A percentile compares a stretch with the other conserved stretches of the same genome.
phyloP scores from a whole-genome alignment of 768 basidiomycete species.

The Tricholoma terreum region DNA sequence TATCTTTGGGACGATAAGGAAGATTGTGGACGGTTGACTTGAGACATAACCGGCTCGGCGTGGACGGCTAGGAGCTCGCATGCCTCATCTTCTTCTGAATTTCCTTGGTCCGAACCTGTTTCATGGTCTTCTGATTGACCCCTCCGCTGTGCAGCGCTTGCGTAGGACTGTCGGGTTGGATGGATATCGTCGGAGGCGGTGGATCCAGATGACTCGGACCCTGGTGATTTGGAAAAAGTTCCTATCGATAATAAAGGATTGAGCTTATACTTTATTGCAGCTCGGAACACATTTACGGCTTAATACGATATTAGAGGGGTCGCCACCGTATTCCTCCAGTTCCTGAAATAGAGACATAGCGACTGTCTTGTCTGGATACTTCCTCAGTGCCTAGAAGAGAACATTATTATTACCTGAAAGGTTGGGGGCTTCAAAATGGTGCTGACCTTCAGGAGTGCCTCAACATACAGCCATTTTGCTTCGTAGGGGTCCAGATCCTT shows the following conservation, averaged over 20 bases:
- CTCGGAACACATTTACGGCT: conserved; percentile 47
- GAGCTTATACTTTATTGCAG: not conserved
- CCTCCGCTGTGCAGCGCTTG: conserved; percentile 17
- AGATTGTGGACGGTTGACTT: conserved; percentile 63
- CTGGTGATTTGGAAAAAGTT: conserved; percentile 45
- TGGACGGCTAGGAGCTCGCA: conserved; percentile 36
- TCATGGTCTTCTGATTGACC: conserved; percentile 34
- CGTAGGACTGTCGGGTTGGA: conserved; percentile 15
- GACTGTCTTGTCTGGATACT: conserved; percentile 80
- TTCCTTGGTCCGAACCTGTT: conserved; percentile 44
- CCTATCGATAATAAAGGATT: conserved; percentile 24
- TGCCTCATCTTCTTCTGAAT: conserved; percentile 44
- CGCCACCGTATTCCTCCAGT: conserved; percentile 71
- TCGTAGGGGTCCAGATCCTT: conserved; percentile 74
- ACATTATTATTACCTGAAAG: not conserved
- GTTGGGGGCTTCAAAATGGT: not conserved
- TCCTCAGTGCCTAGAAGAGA: conserved; percentile 61
- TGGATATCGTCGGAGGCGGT: conserved; percentile 42
- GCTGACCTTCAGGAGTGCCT: conserved; percentile 76
- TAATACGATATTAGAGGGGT: conserved; percentile 59
- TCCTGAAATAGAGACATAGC: conserved; percentile 75
- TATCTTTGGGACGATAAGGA: conserved; percentile 75
- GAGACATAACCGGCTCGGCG: conserved; percentile 28
- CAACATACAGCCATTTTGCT: conserved; percentile 89
- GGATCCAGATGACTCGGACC: conserved; percentile 66